Conservation (phyloP, 371 early-diverging fungal genomes). For the Mucor saturninus region DNA sequence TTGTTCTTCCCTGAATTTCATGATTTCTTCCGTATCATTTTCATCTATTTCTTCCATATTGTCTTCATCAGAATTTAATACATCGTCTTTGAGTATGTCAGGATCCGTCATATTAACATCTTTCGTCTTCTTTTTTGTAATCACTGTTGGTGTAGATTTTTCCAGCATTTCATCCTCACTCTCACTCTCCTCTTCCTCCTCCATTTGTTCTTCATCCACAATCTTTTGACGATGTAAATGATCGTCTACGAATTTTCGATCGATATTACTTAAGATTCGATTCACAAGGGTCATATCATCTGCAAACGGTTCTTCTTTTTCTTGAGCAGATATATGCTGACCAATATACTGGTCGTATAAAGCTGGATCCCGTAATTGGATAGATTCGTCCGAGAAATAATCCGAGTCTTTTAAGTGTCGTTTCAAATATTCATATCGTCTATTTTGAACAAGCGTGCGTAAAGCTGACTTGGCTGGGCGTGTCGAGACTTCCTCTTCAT, state of each 20-base stretch:
- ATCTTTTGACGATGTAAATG: constrained; percentile 35
- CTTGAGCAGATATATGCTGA: constrained; percentile 39
- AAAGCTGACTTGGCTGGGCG: constrained; percentile 19
- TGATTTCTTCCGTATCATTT: constrained; percentile 6
- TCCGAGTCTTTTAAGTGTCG: constrained; percentile 37
- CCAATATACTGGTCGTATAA: constrained; percentile 57
- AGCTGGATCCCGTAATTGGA: constrained; percentile 51
- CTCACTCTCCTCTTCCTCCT: constrained; percentile 51
- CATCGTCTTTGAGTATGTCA: not conserved
- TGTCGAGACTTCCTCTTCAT: not conserved
- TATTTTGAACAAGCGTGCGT: constrained; percentile 39
- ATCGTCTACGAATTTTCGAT: constrained; percentile 40
- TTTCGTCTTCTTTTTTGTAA: constrained; percentile 12
- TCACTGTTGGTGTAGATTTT: constrained; percentile 19
- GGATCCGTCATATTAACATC: constrained; percentile 21
- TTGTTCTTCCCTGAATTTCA: constrained; percentile 37
- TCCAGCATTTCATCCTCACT: constrained; percentile 14
- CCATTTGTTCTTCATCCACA: constrained; percentile 48
- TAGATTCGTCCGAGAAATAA: constrained; percentile 53
- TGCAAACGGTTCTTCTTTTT: constrained; percentile 38
- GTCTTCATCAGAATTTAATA: not conserved
- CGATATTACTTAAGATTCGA: constrained; percentile 49
- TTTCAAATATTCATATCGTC: constrained; percentile 49
- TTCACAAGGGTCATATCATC: constrained; percentile 47
- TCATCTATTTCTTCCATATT: constrained; percentile 4